Base-by-base conservation (phyloP, 1,139 yeast genomes). In the Scheffersomyces parashehatae region DNA sequence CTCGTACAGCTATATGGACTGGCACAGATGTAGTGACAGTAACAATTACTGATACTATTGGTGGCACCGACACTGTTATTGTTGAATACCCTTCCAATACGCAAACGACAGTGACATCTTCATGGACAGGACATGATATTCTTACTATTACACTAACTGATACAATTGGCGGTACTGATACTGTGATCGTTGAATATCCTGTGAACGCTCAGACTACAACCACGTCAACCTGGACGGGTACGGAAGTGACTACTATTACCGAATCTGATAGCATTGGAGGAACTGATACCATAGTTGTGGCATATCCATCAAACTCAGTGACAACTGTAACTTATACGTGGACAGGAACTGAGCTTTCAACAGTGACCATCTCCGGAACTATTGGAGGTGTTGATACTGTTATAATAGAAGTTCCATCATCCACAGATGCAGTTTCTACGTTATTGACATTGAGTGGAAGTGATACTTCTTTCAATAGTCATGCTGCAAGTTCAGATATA, bases 41-140 rank as follows among this genome's bases (percentile, higher is more conserved):
- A 12, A 57, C 60, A 13, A 55, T 57, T 5, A 43, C 45, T 6
- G 26, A 20, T 20, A 29, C 47, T 7, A 12, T 28, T 7, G 53
- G 47, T 15, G 45, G 47, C 4, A 52, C 58, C 2, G 50, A 41
- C 11, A 55, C 64, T 2, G 56, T 58, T 28, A 45, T 44, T 11
- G 54, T 58, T 9, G 42, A 46, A 7, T 50, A 47, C 10, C 62
- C 64, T 7, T 43, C 49, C 12, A 57, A 59, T n/a, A 55, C 58
- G 4, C 26, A 20, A 24, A 43, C 45, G 4, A 55, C 64, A 0
- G 28, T 45, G 9, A 57, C 64, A 2, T 31, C 47, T 2, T 48
- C 56, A 0, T 54, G 56, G 53, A 38, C 52, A 5, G 59, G 57
- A 0, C 20, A 43, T 1, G 16, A n/a, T 2, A 48, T 54, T 4